Conservation (phyloP, 2,329 filamentous ascomycete species). For the Colletotrichum liaoningense region DNA sequence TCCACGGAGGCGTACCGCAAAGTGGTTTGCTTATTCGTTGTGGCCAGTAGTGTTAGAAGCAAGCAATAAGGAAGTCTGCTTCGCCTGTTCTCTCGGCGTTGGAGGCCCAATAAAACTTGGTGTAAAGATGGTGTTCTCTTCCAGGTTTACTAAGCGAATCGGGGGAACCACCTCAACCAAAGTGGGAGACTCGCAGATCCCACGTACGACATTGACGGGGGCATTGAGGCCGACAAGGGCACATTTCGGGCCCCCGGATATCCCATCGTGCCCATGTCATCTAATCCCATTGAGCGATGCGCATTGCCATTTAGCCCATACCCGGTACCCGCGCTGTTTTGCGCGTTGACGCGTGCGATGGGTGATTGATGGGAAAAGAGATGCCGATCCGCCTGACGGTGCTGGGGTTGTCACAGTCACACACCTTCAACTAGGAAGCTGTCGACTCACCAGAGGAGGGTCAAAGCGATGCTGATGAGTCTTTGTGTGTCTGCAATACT, state of each 20-base stretch:
- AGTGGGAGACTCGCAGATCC: not conserved
- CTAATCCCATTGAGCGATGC: not conserved
- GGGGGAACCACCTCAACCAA: not conserved
- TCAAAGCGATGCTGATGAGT: not conserved
- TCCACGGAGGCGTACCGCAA: not conserved
- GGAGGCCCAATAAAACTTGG: not conserved
- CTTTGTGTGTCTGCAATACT: not conserved
- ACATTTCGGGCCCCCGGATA: not conserved
- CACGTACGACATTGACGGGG: not conserved
- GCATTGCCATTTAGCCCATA: not conserved
- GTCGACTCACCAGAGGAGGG: not conserved
- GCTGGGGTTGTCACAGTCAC: not conserved
- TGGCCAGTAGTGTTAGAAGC: not conserved
- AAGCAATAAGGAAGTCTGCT: not conserved
- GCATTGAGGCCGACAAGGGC: not conserved
- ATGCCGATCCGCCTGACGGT: not conserved
- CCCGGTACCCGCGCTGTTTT: not conserved
- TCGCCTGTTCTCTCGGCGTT: not conserved
- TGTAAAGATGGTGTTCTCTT: not conserved
- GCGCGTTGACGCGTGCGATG: constrained; percentile 15
- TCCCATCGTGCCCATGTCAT: constrained; percentile 6
- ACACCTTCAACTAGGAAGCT: not conserved
- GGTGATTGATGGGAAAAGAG: constrained; percentile 24
- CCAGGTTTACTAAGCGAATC: not conserved
- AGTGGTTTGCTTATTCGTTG: not conserved